Evolutionary conservation across 768 basidiomycete genomes (phyloP), one percentile per base, ranked within the genome.

Genomic region (Sporobolomyces pararoseus): DNA sequence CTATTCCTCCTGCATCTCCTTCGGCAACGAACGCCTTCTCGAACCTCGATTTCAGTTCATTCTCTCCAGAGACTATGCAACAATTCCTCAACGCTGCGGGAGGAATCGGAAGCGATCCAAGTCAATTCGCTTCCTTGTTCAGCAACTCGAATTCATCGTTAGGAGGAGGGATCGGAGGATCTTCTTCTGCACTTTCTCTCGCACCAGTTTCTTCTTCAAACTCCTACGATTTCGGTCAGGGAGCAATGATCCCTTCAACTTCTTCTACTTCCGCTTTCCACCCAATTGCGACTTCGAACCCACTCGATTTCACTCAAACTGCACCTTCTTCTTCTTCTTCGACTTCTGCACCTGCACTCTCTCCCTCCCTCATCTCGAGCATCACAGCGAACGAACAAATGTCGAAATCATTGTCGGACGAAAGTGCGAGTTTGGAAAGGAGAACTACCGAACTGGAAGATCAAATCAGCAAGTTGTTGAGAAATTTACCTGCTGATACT

Each of bases 381-480:
- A 61, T 66, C 44, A 55, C 54, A 31, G 51, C 34, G 1, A 42
- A 69, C 52, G 57, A 42, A 7, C 55, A 66, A 3, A 32, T 66
- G 13, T 12, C 63, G 16, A 4, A 27, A 10, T 50, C 52, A 25
- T 37, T 70, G 50, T 51, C 51, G 32, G n/a, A 25, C 51, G 72
- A 73, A 34, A 63, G 63, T 55, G 52, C 31, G 37, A 62, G 70
- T 61, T 66, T 73, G 17, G 65, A 70, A 27, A 13, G 46, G 25
- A 61, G 72, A 16, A 73, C 72, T 25, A 53, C 72, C n/a, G 68
- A 65, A 62, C 62, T 73, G 54, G 72, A 73, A 52, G 34, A 34
- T 19, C 68, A 69, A 44, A 70, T 73, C 32, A 35, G 65, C n/a
- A 70, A 34, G 39, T 42, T 73, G 42, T 47, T 73, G 53, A 35